Evolutionary conservation across 768 basidiomycete genomes (phyloP).

Genomic region (Postia placenta): DNA sequence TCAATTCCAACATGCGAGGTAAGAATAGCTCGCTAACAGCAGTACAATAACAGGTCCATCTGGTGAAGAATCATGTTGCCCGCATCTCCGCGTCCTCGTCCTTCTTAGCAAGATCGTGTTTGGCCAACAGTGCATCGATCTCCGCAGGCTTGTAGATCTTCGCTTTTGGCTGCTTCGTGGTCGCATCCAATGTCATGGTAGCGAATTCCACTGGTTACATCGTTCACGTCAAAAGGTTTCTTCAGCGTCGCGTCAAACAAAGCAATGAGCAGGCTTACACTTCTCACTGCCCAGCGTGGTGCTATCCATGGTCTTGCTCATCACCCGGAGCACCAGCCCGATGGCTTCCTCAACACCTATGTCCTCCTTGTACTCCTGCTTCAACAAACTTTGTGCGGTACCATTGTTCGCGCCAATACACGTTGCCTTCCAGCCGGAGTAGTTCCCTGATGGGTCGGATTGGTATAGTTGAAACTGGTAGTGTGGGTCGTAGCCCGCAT

Average conservation of each 20-base stretch:
- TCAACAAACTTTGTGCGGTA: slow-evolving; percentile 89
- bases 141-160: slow-evolving; percentile 90
- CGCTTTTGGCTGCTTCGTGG: slow-evolving; percentile 72
- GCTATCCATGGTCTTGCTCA: slow-evolving; percentile 99
- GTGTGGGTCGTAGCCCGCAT: slow-evolving; percentile 95
- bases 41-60: slow-evolving; percentile 6
- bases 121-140: slow-evolving; percentile 74
- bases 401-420: slow-evolving; percentile 99
- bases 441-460: slow-evolving; percentile 97
- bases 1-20: too few relatives aligned
- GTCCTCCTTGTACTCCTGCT: slow-evolving; percentile 98
- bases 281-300: slow-evolving; percentile 96
- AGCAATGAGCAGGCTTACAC: slow-evolving; percentile 43
- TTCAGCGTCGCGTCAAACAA: background rate
- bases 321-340: slow-evolving; percentile 84
- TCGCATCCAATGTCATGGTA: slow-evolving; percentile 79
- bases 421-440: slow-evolving; percentile 97
- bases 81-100: slow-evolving; percentile 81
- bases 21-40: too few relatives aligned
- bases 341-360: slow-evolving; percentile 88
- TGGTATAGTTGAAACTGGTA: slow-evolving; percentile 97
- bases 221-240: slow-evolving; percentile 4
- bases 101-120: slow-evolving; percentile 84
- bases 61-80: slow-evolving; percentile 17
- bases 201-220: slow-evolving; percentile 82